Percentiles rank a stretch among this genome's conserved stretches.
Evolutionary conservation across 2,329 filamentous ascomycete genomes (phyloP).

Genomic region (Stylonectria norvegica): DNA sequence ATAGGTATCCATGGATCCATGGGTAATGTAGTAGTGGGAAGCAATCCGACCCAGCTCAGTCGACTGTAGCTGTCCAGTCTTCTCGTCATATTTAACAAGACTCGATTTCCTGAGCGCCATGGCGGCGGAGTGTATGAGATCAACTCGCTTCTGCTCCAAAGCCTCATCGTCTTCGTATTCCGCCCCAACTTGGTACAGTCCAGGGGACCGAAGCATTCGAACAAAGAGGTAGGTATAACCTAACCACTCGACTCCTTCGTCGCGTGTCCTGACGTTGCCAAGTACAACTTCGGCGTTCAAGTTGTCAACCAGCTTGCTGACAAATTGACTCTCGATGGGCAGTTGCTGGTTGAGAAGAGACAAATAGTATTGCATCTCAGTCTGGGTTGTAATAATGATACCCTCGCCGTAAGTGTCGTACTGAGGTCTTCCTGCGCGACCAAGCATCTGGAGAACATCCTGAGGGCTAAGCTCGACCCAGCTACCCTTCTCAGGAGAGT

Average conservation of each 20-base stretch:
- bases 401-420: slow-evolving; percentile 98
- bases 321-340: slow-evolving; percentile 94
- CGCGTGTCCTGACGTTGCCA: slow-evolving; percentile 84
- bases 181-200: slow-evolving; percentile 89
- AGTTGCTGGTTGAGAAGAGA: slow-evolving; percentile 95
- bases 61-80: slow-evolving; percentile 79
- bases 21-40: slow-evolving; percentile 97
- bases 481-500: slow-evolving; percentile 96
- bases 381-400: slow-evolving; percentile 96
- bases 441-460: slow-evolving; percentile 97
- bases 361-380: slow-evolving; percentile 94
- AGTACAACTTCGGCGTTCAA: slow-evolving; percentile 95
- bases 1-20: slow-evolving; percentile 95
- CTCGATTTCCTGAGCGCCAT: slow-evolving; percentile 81
- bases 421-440: slow-evolving; percentile 91
- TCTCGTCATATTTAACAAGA: slow-evolving; percentile 93
- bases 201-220: slow-evolving; percentile 92
- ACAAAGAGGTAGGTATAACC: slow-evolving; percentile 98
- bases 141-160: slow-evolving; percentile 94
- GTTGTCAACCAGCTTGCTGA: slow-evolving; percentile 90
- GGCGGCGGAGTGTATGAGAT: slow-evolving; percentile 91
- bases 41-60: slow-evolving; percentile 95
- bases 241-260: slow-evolving; percentile 98
- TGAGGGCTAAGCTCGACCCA: slow-evolving; percentile 98
- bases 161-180: slow-evolving; percentile 93